Evolutionary conservation across 345 rosid genomes (phyloP).

Genomic region (Citrus reticulata): DNA sequence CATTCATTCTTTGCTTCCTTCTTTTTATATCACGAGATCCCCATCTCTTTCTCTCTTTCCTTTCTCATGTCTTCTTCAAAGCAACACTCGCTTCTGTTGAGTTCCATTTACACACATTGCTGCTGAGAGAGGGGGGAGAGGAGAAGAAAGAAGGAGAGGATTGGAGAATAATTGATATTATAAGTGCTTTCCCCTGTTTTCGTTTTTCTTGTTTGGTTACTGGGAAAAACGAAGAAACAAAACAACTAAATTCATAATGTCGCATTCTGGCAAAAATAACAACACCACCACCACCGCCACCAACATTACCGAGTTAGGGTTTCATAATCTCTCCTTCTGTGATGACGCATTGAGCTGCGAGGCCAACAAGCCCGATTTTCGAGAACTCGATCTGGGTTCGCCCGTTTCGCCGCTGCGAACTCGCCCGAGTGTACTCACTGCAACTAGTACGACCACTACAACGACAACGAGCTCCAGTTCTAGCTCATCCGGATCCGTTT

Average conservation of each 20-base stretch:
- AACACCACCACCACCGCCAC: background rate
- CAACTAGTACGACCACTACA: conserved; percentile 32
- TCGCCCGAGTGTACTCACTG: conserved; percentile 31
- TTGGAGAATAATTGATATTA: background rate
- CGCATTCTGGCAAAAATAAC: conserved; percentile 49
- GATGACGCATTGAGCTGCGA: conserved; percentile 56
- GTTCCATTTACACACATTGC: background rate
- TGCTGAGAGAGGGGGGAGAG: background rate
- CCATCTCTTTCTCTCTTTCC: conserved; percentile 32
- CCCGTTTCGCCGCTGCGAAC: conserved; percentile 84
- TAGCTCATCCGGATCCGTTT: conserved; percentile 77
- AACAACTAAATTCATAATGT: conserved; percentile 31
- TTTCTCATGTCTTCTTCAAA: background rate
- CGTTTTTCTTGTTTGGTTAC: background rate
- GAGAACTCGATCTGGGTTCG: conserved; percentile 80
- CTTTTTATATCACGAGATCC: conserved; percentile 74
- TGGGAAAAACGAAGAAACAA: conserved; percentile 1
- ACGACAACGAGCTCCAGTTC: conserved; percentile 53
- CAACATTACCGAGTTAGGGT: conserved; percentile 23
- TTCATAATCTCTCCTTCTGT: conserved; percentile 39
- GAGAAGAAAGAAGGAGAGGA: background rate
- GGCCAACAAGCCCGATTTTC: conserved; percentile 69
- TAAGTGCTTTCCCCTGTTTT: background rate
- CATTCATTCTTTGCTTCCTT: conserved; percentile 68
- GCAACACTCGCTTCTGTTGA: background rate